Conservation (phyloP, 306 rosid genomes). For the Carpinus viminea region DNA sequence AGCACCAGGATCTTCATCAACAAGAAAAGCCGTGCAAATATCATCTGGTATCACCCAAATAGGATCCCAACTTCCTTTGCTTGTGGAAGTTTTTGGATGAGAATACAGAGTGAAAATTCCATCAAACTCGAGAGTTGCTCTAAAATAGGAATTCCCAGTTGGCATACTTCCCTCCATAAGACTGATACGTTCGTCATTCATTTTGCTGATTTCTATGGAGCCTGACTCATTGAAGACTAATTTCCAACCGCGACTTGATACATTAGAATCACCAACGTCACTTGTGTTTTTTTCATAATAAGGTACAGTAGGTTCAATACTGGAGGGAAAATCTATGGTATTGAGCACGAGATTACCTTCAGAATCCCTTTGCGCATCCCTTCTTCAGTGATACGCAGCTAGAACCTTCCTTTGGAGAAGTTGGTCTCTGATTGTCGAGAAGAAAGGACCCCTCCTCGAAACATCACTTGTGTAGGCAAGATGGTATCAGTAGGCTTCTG, state of each 20-base stretch:
- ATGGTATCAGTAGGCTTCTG: slow-evolving; percentile 37
- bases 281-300: slow-evolving; percentile 1
- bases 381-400: background rate
- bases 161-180: background rate
- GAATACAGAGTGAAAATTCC: no score
- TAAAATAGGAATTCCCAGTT: no score
- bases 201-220: no score
- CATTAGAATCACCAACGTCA: background rate
- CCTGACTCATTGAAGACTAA: no score
- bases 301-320: background rate
- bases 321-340: background rate
- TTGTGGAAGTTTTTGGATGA: no score
- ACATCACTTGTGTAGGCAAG: slow-evolving; percentile 46
- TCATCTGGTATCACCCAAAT: no score
- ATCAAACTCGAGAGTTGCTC: no score
- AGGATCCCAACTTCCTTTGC: no score
- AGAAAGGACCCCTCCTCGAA: background rate
- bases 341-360: slow-evolving; percentile 15
- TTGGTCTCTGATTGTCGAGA: slow-evolving; percentile 24
- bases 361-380: background rate
- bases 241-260: background rate
- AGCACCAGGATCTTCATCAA: no score
- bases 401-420: slow-evolving; percentile 33
- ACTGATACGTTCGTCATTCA: no score
- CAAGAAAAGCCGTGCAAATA: no score